phyloP scores from a whole-genome alignment of 495 filamentous ascomycete species.

The Aspergillus diversus region DNA sequence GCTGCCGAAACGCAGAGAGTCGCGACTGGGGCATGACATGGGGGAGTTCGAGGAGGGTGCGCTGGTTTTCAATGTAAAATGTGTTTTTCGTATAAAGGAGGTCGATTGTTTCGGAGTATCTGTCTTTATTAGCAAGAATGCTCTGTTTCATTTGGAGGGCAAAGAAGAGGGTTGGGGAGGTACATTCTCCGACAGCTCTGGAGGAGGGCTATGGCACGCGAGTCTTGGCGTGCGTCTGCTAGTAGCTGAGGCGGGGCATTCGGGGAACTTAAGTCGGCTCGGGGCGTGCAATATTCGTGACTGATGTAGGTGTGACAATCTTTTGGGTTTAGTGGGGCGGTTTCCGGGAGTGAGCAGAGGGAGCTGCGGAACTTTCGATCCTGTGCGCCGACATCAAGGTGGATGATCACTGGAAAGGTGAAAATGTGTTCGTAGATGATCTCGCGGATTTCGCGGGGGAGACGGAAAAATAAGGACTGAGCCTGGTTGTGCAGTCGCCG shows the following conservation, averaged over 20 bases:
- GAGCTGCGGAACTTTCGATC: background rate
- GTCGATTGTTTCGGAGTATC: slow-evolving; percentile 3
- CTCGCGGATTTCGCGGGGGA: slow-evolving; percentile 6
- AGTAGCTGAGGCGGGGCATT: background rate
- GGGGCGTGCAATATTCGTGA: background rate
- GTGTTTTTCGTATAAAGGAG: background rate
- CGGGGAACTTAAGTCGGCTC: background rate
- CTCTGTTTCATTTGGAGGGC: background rate
- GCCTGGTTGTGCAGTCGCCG: background rate
- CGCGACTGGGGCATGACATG: background rate
- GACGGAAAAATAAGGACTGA: background rate
- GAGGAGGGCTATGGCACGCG: slow-evolving; percentile 12
- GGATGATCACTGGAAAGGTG: background rate
- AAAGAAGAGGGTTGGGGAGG: background rate
- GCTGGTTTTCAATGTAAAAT: slow-evolving; percentile 8
- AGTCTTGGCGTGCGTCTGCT: background rate
- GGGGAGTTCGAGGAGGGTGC: slow-evolving; percentile 5
- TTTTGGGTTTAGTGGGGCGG: background rate
- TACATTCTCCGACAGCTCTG: slow-evolving; percentile 23
- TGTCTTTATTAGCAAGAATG: background rate
- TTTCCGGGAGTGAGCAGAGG: background rate
- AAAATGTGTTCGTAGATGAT: background rate
- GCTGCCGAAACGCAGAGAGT: background rate
- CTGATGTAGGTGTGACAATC: background rate
- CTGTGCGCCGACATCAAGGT: background rate